Evolutionary conservation across 2,329 filamentous ascomycete species (phyloP), one percentile per base, ranked within the genome.

Genomic region (Colletotrichum costaricense): DNA sequence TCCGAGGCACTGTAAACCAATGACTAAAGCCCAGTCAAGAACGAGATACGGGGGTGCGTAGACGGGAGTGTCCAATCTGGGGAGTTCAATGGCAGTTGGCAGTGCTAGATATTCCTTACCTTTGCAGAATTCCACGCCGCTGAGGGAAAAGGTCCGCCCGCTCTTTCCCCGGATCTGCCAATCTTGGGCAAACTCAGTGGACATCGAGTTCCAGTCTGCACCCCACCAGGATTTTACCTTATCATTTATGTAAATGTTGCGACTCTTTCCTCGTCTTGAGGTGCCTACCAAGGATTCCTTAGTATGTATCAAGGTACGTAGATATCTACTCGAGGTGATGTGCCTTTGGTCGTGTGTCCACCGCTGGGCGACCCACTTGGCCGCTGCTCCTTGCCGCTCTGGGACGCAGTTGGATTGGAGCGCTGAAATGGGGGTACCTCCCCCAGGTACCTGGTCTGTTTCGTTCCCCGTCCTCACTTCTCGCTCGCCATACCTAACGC

Each of bases 111-210:
- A 35, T 22, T n/a, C 12, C 24, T 22, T 24, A 19, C 28, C 26
- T 30, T 38, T 65, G 63, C 49, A 56, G 6, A 24, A 63, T 63
- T 54, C 28, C 28, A 38, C 28, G 30, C 30, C 28, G 62, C 14
- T 19, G 24, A 22, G 33, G 28, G 42, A 28, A 30, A 12, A 24
- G 60, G n/a, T 28, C 22, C 26, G 42, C 42, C n/a, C 42, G 24
- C 52, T 63, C 60, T 24, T 54, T 63, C 60, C 60, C 60, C 60
- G 52, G 42, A 63, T 28, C 42, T 63, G 16, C 26, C 52, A n/a
- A 35, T 63, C 19, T 63, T 52, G 14, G 38, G 42, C 8, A 35
- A 35, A 11, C 33, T 35, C 33, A 35, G 33, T 35, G 38, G 38
- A 6, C 8, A 19, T 49, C 8, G 7, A 22, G 42, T 11, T 49